Evolutionary conservation across 2,329 filamentous ascomycete genomes (phyloP).

Genomic region (Lecanicillium sp.): DNA sequence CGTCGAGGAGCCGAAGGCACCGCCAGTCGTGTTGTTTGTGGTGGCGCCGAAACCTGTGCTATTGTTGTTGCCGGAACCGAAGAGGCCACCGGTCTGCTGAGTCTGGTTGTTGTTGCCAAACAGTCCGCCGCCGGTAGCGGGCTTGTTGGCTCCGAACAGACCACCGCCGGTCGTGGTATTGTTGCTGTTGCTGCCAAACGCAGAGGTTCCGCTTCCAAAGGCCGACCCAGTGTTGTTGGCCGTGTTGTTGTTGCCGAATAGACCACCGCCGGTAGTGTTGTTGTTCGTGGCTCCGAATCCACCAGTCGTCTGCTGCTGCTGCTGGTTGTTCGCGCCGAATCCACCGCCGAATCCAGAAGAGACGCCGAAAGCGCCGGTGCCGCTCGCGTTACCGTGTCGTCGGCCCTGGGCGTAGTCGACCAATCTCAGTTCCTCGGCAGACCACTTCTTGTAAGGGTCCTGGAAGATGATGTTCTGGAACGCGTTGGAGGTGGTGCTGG

Average conservation of each 20-base stretch:
- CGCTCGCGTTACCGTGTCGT: constrained; percentile 74
- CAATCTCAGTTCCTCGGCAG: constrained; percentile 74
- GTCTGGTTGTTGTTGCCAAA: constrained; percentile 29
- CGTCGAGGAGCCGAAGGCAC: constrained; percentile 33
- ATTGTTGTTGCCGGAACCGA: constrained; percentile 28
- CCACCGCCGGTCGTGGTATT: constrained; percentile 28
- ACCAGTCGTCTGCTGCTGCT: constrained; percentile 24
- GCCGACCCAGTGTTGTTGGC: constrained; percentile 25
- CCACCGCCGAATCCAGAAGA: constrained; percentile 47
- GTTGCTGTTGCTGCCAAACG: constrained; percentile 36
- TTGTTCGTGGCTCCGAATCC: constrained; percentile 39
- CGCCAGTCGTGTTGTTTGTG: constrained; percentile 22
- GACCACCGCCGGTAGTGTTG: constrained; percentile 26
- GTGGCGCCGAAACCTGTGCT: constrained; percentile 23
- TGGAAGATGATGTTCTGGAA: constrained; percentile 79
- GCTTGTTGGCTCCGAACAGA: constrained; percentile 33
- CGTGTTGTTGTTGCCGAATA: constrained; percentile 33
- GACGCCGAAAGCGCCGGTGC: constrained; percentile 78
- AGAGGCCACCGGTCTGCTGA: constrained; percentile 30
- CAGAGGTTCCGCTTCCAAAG: constrained; percentile 24
- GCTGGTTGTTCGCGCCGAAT: constrained; percentile 36
- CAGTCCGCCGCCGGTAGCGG: constrained; percentile 30
- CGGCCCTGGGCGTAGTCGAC: constrained; percentile 86
- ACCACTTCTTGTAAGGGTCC: constrained; percentile 81
- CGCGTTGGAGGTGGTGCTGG: constrained; percentile 49